Percentiles rank a stretch among this genome's conserved stretches.
These are phyloP conservation scores for Penicillium olsonii DNA, from an alignment of 2,329 filamentous ascomycete genomes.

Conservation along the genomic window DNA sequence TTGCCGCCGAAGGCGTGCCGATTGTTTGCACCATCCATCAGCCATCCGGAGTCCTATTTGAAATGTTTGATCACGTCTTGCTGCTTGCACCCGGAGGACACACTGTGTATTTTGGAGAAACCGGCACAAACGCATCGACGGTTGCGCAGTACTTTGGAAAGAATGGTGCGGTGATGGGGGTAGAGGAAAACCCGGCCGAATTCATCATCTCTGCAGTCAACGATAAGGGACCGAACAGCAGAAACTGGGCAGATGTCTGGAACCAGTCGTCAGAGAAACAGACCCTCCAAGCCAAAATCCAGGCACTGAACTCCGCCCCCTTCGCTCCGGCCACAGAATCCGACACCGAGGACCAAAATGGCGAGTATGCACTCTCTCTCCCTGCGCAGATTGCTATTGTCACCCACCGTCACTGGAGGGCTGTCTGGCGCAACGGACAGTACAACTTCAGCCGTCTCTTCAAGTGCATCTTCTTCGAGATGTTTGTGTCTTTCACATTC, in stretches of 20 bases:
- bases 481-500: slow-evolving; percentile 8
- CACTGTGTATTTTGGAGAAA: slow-evolving; percentile 79
- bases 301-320: neutral
- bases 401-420: slow-evolving; percentile 8
- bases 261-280: neutral
- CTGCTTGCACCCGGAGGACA: slow-evolving; percentile 73
- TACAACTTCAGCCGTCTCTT: slow-evolving; percentile 11
- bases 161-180: neutral
- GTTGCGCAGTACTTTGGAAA: neutral
- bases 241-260: neutral
- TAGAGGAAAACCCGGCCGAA: neutral
- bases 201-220: neutral
- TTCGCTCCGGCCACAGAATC: neutral
- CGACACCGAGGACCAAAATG: neutral
- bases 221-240: neutral
- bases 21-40: slow-evolving; percentile 79
- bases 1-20: slow-evolving; percentile 75
- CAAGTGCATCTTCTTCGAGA: slow-evolving; percentile 6
- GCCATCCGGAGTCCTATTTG: slow-evolving; percentile 77
- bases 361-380: neutral
- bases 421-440: slow-evolving; percentile 9
- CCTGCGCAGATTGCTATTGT: neutral
- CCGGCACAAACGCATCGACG: neutral
- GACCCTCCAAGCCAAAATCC: neutral
- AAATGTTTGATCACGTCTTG: slow-evolving; percentile 80